Evolutionary conservation across 805 yeast species (phyloP), one percentile per base, ranked within the genome.

Genomic region (Wickerhamomyces alni): DNA sequence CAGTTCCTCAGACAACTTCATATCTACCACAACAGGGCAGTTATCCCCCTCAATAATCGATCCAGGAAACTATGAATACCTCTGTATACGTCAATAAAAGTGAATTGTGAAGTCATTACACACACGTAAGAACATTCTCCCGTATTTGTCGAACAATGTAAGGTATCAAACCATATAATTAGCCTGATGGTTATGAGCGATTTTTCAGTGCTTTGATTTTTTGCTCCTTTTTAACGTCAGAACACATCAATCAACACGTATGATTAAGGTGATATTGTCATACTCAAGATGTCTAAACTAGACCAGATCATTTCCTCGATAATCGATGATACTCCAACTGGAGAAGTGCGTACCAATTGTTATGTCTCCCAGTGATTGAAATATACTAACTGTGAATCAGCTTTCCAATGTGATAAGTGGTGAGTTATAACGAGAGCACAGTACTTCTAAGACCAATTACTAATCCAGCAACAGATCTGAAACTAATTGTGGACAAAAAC

Each of bases 271-370:
- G 9, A 21, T 21, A 6, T 7, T 9, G 11, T 9, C 16, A 12
- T 22, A 9, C 9, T 21, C 24, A 21, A 9, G 9, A 44, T 44
- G 48, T 36, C 44, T 7, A 44, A 30, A n/a, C 29, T 46, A 16
- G 42, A 46, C 22, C 30, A 38, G 11, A 38, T 47, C 13, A 38
- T 47, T 15, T 22, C 21, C 15, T 51, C 61, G 8, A 59, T 67
- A 47, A 55, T 77, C 28, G 50, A 56, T 24, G 81, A 76, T 39
- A 70, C 80, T 3, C 81, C 82, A 17, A 75, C 80, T 7, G 82
- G 82, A 16, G 76, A 72, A 54, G 68, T 69, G 31, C 46, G 65
- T 8, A 11, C n/a, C 13, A 11, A 26, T 26, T 26, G 24, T 21
- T 6, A 21, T 9, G 24, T 21, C 9, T 21, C 9, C 24, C 9